Conservation (phyloP, 2,329 filamentous ascomycete genomes). For the Cercospora beticola region DNA sequence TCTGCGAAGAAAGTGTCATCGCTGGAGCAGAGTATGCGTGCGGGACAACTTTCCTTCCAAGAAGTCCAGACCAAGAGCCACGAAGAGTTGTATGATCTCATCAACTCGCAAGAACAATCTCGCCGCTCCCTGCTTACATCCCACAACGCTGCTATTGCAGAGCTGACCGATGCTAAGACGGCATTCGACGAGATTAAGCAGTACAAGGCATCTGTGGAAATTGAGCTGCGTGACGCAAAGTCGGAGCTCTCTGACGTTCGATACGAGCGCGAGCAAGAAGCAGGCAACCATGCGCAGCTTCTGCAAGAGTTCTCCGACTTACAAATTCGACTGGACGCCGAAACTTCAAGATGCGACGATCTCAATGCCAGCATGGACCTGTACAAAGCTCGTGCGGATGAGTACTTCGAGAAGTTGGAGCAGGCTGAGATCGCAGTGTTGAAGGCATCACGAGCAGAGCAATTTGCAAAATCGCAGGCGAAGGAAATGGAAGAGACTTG, state of each 20-base stretch:
- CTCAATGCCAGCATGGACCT: constrained; percentile 78
- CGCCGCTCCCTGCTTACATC: constrained; percentile 76
- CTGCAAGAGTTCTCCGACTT: constrained; percentile 90
- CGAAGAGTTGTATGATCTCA: constrained; percentile 87
- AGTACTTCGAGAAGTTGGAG: constrained; percentile 96
- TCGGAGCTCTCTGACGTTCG: constrained; percentile 82
- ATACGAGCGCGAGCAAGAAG: constrained; percentile 78
- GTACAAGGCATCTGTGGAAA: constrained; percentile 73
- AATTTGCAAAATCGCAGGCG: constrained; percentile 87
- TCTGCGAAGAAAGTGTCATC: constrained; percentile 88
- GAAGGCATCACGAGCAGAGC: constrained; percentile 86
- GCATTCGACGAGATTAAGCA: constrained; percentile 86
- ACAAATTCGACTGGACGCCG: constrained; percentile 87
- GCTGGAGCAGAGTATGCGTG: constrained; percentile 80
- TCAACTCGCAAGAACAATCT: constrained; percentile 90
- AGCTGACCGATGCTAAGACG: constrained; percentile 81
- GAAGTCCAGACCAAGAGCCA: constrained; percentile 92
- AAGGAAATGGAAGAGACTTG: constrained; percentile 89
- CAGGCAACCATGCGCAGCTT: constrained; percentile 81
- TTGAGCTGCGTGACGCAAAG: constrained; percentile 79
- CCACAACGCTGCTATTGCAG: constrained; percentile 81
- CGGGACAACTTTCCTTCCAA: constrained; percentile 81
- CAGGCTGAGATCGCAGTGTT: constrained; percentile 94
- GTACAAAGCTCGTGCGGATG: constrained; percentile 89
- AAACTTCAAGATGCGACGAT: constrained; percentile 80